phyloP scores from a whole-genome alignment of 768 basidiomycete genomes.

The Phlegmacium glaucopus region DNA sequence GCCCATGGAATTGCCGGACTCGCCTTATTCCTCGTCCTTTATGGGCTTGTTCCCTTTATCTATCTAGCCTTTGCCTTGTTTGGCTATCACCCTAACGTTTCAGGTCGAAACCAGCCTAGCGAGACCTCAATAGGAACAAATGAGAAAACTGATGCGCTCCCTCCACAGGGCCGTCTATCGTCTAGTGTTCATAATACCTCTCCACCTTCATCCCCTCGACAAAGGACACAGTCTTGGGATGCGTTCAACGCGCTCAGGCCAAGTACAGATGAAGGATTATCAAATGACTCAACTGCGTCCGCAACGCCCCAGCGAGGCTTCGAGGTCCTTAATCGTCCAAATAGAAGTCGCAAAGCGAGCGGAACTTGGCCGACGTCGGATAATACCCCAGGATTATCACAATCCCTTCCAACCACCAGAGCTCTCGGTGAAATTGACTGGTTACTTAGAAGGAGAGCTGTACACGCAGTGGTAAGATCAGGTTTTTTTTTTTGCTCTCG shows the following conservation, averaged over 20 bases:
- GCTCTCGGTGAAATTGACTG: constrained; percentile 75
- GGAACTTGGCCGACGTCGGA: constrained; percentile 25
- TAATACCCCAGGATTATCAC: constrained; percentile 9
- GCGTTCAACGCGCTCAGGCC: constrained; percentile 38
- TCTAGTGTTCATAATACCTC: constrained; percentile 38
- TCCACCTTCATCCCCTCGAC: constrained; percentile 39
- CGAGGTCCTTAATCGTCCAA: constrained; percentile 50
- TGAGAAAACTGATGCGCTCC: constrained; percentile 29
- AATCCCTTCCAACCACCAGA: constrained; percentile 38
- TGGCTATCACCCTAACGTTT: neutral
- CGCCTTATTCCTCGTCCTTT: constrained; percentile 60
- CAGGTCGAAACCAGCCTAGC: constrained; percentile 10
- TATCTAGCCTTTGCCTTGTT: constrained; percentile 22
- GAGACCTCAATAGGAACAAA: constrained; percentile 20
- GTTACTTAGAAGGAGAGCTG: constrained; percentile 70
- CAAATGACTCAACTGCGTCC: constrained; percentile 43
- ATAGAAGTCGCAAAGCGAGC: constrained; percentile 30
- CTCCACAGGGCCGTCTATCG: constrained; percentile 27
- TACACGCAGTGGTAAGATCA: constrained; percentile 62
- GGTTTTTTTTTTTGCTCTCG: constrained; percentile 4
- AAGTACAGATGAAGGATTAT: constrained; percentile 42
- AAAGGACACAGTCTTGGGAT: constrained; percentile 50
- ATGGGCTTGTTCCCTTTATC: constrained; percentile 45
- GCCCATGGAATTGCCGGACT: constrained; percentile 64
- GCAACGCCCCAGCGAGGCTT: constrained; percentile 38